Evolutionary conservation across 2,329 filamentous ascomycete genomes (phyloP).

Genomic region (Capronia americana): DNA sequence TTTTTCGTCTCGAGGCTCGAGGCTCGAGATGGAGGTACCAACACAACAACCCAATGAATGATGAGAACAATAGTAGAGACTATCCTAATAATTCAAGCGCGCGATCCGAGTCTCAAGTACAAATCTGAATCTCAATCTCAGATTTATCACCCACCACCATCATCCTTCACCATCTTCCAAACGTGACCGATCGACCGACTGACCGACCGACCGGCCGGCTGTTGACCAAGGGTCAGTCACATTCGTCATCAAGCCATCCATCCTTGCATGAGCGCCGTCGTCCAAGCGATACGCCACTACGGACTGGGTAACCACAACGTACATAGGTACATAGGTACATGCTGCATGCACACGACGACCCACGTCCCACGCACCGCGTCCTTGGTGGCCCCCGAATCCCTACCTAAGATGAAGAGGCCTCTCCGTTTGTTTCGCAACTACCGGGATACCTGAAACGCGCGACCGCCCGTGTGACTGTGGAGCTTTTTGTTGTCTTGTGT

Average conservation of each 20-base stretch:
- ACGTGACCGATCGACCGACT: not conserved
- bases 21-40: too few relatives aligned
- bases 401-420: too few relatives aligned
- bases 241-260: slow-evolving; percentile 3
- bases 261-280: not conserved
- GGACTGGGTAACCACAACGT: too few relatives aligned
- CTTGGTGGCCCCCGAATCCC: too few relatives aligned
- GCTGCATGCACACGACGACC: not conserved
- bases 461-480: not conserved
- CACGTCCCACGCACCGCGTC: too few relatives aligned
- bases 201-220: not conserved
- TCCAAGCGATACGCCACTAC: not conserved
- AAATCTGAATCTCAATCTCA: too few relatives aligned
- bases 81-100: too few relatives aligned
- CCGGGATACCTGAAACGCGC: not conserved
- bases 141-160: too few relatives aligned
- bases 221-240: not conserved
- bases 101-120: not conserved
- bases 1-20: not conserved
- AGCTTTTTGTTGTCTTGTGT: not conserved
- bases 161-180: not conserved
- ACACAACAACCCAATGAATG: not conserved
- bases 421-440: too few relatives aligned
- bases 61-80: too few relatives aligned
- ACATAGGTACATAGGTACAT: not conserved